phyloP scores from a whole-genome alignment of 805 yeast genomes.

The Sugiyamaella mastotermitis region DNA sequence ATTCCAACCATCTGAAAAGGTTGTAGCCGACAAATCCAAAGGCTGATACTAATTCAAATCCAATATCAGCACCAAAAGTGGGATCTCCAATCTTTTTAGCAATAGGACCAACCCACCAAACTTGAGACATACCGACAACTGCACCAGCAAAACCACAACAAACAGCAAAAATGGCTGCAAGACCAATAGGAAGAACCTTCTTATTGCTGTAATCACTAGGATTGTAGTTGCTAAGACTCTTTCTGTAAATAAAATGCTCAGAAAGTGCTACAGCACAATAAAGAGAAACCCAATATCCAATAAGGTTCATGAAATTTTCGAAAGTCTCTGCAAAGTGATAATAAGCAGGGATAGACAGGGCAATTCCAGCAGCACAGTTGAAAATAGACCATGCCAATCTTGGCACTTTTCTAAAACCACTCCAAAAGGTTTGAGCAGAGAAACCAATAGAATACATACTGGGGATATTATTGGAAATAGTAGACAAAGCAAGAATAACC shows the following conservation, averaged over 20 bases:
- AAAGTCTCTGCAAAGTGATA: slow-evolving; percentile 66
- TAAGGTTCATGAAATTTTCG: slow-evolving; percentile 83
- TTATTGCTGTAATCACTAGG: slow-evolving; percentile 55
- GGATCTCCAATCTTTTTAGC: slow-evolving; percentile 49
- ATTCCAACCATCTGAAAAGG: slow-evolving; percentile 56
- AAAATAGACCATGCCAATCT: slow-evolving; percentile 74
- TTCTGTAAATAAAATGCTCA: slow-evolving; percentile 78
- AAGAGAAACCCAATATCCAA: slow-evolving; percentile 86
- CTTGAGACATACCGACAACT: slow-evolving; percentile 81
- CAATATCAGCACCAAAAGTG: slow-evolving; percentile 70
- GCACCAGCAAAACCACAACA: slow-evolving; percentile 82
- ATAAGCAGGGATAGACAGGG: slow-evolving; percentile 84
- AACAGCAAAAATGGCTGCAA: slow-evolving; percentile 73
- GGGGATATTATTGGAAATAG: slow-evolving; percentile 88
- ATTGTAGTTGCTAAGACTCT: slow-evolving; percentile 56
- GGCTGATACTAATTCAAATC: slow-evolving; percentile 68
- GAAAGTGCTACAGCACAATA: slow-evolving; percentile 70
- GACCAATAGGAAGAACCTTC: slow-evolving; percentile 61
- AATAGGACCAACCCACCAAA: slow-evolving; percentile 74
- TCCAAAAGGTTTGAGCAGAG: slow-evolving; percentile 81
- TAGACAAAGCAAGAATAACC: slow-evolving; percentile 77
- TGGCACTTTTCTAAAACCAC: slow-evolving; percentile 67
- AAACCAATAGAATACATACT: slow-evolving; percentile 88
- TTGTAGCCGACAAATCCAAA: slow-evolving; percentile 62
- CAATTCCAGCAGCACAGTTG: slow-evolving; percentile 73